These are phyloP conservation scores for Cynanchum wilfordii DNA, from an alignment of 257 asterid species.

Conservation along the genomic window DNA sequence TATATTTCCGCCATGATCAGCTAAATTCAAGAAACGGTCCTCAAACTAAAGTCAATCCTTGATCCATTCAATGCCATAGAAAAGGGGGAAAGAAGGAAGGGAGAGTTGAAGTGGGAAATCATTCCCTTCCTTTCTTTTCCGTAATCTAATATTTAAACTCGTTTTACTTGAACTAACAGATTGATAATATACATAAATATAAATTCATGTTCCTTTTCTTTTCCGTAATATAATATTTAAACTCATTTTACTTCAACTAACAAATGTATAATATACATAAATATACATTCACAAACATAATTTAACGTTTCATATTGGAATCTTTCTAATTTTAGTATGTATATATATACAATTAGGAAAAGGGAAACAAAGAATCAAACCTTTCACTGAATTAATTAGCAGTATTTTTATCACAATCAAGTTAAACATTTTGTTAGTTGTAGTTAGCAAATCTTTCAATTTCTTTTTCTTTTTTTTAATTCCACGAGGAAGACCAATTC, in stretches of 20 bases:
- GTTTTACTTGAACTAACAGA: too few relatives aligned
- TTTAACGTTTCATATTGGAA: neutral
- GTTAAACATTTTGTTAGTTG: neutral
- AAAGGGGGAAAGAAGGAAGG: too few relatives aligned
- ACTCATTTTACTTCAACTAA: too few relatives aligned
- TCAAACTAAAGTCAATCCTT: neutral
- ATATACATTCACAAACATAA: too few relatives aligned
- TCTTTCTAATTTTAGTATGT: neutral
- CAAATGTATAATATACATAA: too few relatives aligned
- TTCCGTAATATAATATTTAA: too few relatives aligned
- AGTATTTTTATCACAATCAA: neutral
- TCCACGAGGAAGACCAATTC: slow-evolving; percentile 12
- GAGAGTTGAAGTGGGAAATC: neutral
- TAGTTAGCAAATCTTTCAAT: neutral
- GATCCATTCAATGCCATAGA: neutral
- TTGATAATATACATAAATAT: too few relatives aligned
- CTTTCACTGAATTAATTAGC: neutral
- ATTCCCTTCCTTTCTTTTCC: neutral
- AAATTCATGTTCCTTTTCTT: too few relatives aligned
- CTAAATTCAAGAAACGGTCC: too few relatives aligned
- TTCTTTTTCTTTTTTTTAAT: neutral
- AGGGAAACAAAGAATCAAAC: neutral
- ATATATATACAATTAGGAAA: neutral
- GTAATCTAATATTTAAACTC: too few relatives aligned
- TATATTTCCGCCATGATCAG: too few relatives aligned